Conservation (phyloP, 352 stramenopile genomes). For the Globisporangium uncinulatum region DNA sequence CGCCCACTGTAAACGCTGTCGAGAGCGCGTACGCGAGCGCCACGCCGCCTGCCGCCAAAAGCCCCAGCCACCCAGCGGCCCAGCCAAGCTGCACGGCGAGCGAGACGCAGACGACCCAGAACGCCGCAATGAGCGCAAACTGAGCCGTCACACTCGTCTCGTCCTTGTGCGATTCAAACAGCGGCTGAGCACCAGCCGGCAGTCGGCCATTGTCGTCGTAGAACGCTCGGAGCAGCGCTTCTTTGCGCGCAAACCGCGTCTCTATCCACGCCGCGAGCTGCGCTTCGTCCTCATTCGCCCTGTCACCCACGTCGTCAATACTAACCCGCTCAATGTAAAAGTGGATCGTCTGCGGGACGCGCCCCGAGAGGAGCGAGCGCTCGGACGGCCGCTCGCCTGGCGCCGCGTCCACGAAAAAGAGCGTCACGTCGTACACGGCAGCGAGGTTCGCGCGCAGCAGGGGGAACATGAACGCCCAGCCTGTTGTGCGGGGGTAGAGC, state of each 20-base stretch:
- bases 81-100: constrained; percentile 20
- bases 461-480: constrained; percentile 73
- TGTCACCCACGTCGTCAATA: constrained; percentile 27
- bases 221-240: constrained; percentile 52
- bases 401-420: constrained; percentile 74
- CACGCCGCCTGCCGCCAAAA: constrained; percentile 18
- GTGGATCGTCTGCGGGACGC: constrained; percentile 53
- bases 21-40: constrained; percentile 23
- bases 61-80: constrained; percentile 21
- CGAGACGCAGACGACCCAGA: constrained; percentile 48
- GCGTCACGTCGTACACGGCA: constrained; percentile 77
- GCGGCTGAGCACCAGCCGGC: constrained; percentile 34
- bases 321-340: constrained; percentile 68
- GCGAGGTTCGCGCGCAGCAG: constrained; percentile 45
- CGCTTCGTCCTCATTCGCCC: constrained; percentile 18
- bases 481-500: constrained; percentile 72
- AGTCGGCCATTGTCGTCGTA: constrained; percentile 53
- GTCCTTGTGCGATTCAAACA: constrained; percentile 23
- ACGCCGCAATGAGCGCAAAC: constrained; percentile 29
- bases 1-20: constrained; percentile 32
- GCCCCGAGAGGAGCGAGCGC: constrained; percentile 46
- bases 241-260: constrained; percentile 58
- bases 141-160: constrained; percentile 19
- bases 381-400: constrained; percentile 64
- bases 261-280: constrained; percentile 61